A percentile compares a stretch with the other conserved stretches of the same genome.
phyloP scores from a whole-genome alignment of 306 rosid genomes.

The Cucurbita maxima region DNA sequence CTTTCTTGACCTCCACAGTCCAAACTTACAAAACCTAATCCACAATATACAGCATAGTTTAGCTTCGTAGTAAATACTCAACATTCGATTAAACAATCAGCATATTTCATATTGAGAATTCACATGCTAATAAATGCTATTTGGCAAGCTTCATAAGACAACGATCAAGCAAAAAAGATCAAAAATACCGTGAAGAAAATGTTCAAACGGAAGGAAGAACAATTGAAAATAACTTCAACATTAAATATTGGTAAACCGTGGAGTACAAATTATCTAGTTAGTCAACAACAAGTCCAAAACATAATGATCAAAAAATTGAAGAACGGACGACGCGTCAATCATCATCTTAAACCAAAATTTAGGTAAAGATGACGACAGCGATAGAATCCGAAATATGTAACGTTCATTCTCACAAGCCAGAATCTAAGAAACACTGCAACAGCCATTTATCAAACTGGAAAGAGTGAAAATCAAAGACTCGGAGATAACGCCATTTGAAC shows the following conservation, averaged over 20 bases:
- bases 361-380: not conserved
- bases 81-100: not conserved
- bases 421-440: not conserved
- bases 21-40: slow-evolving; percentile 75
- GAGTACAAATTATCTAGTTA: not conserved
- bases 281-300: not conserved
- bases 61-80: not conserved
- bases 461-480: not conserved
- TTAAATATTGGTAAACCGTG: not conserved
- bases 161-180: not conserved
- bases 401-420: not conserved
- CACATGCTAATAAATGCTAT: not conserved
- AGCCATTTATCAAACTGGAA: not conserved
- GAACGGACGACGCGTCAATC: not conserved
- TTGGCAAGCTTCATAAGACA: not conserved
- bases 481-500: not conserved
- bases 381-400: not conserved
- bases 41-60: slow-evolving; percentile 5
- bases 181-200: not conserved
- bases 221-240: not conserved
- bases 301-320: not conserved
- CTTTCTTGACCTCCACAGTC: slow-evolving; percentile 76
- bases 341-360: not conserved
- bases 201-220: not conserved
- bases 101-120: not conserved